These are phyloP conservation scores for Plasmodium chabaudi DNA, from an alignment of 169 alveolate species.

Conservation along the genomic window DNA sequence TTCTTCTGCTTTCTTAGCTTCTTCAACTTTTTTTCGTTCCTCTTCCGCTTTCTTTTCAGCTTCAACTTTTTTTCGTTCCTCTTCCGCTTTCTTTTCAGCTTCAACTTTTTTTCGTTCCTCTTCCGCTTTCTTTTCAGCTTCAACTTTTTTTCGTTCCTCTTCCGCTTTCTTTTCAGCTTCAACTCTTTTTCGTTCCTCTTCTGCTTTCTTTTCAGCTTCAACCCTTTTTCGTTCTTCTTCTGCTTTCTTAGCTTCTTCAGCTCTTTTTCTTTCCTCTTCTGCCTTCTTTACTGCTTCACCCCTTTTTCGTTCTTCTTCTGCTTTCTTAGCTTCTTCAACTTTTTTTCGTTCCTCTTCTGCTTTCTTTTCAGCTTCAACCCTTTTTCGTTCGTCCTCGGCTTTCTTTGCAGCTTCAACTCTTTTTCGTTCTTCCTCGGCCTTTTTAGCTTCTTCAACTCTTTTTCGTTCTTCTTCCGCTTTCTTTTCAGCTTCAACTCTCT, in stretches of 20 bases:
- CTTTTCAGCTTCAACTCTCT: not conserved
- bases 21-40: conserved; percentile 12
- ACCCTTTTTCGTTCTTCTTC: not conserved
- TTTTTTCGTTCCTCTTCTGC: conserved; percentile 2
- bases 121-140: not conserved
- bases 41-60: not conserved
- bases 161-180: conserved; percentile 15
- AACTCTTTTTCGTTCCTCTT: conserved; percentile 6
- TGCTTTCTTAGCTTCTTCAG: not conserved
- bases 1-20: conserved; percentile 24
- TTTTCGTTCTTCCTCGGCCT: not conserved
- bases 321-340: conserved; percentile 5
- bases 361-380: conserved; percentile 4
- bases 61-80: not conserved
- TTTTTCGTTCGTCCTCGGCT: conserved; percentile 5
- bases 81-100: conserved; percentile 14
- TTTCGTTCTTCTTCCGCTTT: not conserved
- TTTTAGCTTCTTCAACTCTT: not conserved
- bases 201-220: not conserved
- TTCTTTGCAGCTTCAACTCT: not conserved
- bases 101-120: conserved; percentile 5
- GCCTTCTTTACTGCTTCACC: conserved; percentile 1
- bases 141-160: conserved; percentile 5
- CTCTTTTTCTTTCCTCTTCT: conserved; percentile 9
- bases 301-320: conserved; percentile 8